Conservation (phyloP, 805 yeast genomes). For the Millerozyma miso region DNA sequence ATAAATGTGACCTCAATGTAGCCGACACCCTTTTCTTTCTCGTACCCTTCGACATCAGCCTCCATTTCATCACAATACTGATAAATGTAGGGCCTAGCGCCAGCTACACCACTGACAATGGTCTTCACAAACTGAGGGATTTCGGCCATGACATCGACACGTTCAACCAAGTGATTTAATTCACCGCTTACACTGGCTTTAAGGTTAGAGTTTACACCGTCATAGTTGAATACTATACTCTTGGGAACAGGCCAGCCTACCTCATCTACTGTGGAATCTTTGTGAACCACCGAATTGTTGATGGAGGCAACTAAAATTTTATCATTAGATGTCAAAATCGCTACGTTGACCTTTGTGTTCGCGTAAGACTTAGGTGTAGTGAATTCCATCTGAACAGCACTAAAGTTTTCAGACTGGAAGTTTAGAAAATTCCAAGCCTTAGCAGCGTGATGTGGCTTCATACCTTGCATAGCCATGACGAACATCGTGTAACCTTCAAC, state of each 20-base stretch:
- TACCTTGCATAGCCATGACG: conserved; percentile 96
- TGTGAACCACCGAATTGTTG: conserved; percentile 61
- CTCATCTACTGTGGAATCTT: conserved; percentile 53
- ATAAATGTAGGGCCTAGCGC: conserved; percentile 94
- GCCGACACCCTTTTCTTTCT: conserved; percentile 57
- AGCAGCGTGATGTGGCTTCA: conserved; percentile 99
- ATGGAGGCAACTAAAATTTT: conserved; percentile 62
- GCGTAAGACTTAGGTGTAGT: conserved; percentile 91
- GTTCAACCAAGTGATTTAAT: conserved; percentile 63
- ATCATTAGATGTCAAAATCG: conserved; percentile 62
- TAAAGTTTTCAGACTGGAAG: conserved; percentile 70
- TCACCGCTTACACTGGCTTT: conserved; percentile 56
- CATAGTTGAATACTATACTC: conserved; percentile 52
- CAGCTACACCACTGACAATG: conserved; percentile 91
- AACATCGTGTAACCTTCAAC: conserved; percentile 64
- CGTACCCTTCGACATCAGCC: conserved; percentile 40
- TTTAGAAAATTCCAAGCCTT: conserved; percentile 92
- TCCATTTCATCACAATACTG: conserved; percentile 72
- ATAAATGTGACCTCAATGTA: conserved; percentile 84
- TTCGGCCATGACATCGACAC: conserved; percentile 97
- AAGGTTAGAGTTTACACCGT: conserved; percentile 38
- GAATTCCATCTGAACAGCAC: conserved; percentile 91
- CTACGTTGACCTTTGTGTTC: conserved; percentile 72
- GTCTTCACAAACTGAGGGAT: conserved; percentile 91
- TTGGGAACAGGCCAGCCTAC: conserved; percentile 92